Evolutionary conservation across 1,284 basidiomycete genomes (phyloP).

Genomic region (Cutaneotrichosporon cavernicola): DNA sequence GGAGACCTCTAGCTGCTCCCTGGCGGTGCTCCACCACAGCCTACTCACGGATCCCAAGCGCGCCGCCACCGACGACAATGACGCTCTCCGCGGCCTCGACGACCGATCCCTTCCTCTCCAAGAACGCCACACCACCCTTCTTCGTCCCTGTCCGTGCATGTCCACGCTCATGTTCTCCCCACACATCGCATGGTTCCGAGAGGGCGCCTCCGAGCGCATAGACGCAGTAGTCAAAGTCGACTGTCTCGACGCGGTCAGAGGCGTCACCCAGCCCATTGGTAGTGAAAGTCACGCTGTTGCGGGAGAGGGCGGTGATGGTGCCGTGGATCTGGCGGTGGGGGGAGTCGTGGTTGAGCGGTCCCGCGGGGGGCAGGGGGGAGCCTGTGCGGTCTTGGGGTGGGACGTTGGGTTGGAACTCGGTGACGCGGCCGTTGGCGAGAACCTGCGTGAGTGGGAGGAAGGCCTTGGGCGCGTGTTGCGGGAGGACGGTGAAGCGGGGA

Average conservation of each 20-base stretch:
- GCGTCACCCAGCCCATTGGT: slow-evolving; percentile 2
- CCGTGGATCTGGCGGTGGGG: slow-evolving; percentile 54
- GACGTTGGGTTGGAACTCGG: slow-evolving; percentile 13
- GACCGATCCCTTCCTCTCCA: slow-evolving; percentile 34
- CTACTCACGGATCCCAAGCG: slow-evolving; percentile 55
- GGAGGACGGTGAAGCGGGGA: slow-evolving; percentile 55
- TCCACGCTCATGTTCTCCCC: slow-evolving; percentile 31
- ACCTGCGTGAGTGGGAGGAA: slow-evolving; percentile 66
- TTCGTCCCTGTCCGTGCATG: slow-evolving; percentile 41
- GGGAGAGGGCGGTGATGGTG: slow-evolving; percentile 56
- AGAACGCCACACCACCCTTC: slow-evolving; percentile 32
- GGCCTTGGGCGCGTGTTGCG: slow-evolving; percentile 55
- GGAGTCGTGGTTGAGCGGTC: slow-evolving; percentile 27
- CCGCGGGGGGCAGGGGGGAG: neutral
- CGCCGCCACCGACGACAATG: slow-evolving; percentile 54
- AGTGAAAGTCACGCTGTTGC: slow-evolving; percentile 57
- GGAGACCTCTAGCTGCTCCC: no score
- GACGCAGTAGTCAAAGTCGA: slow-evolving; percentile 54
- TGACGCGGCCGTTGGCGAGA: slow-evolving; percentile 25
- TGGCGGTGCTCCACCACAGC: no score
- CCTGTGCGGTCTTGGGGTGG: slow-evolving; percentile 7
- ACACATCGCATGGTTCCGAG: slow-evolving; percentile 49
- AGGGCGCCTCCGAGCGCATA: slow-evolving; percentile 53
- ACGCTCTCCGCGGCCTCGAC: slow-evolving; percentile 50
- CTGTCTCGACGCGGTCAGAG: slow-evolving; percentile 23